Evolutionary conservation across 2,329 filamentous ascomycete species (phyloP).

Genomic region (Colletotrichum acutatum): DNA sequence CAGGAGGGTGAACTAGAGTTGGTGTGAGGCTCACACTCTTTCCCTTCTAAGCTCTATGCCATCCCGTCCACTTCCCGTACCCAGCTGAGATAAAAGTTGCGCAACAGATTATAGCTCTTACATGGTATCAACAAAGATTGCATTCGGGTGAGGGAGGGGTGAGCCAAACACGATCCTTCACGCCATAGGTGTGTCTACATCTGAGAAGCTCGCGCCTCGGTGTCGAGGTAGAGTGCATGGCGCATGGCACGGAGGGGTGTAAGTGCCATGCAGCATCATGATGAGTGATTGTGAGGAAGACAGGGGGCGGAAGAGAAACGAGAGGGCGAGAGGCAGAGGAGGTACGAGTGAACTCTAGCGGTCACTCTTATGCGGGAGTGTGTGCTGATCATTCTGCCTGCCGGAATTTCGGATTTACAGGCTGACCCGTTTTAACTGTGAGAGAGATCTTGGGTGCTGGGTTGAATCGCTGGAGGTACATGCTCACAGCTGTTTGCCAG

Average conservation of each 20-base stretch:
- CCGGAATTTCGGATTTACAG: not conserved
- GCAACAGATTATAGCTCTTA: not conserved
- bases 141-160: not conserved
- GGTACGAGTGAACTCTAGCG: not conserved
- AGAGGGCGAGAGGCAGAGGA: not conserved
- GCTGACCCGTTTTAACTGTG: not conserved
- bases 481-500: not conserved
- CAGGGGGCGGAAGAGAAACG: not conserved
- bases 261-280: not conserved
- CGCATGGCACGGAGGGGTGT: slow-evolving; percentile 2
- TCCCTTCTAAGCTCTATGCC: not conserved
- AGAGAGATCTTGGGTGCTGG: not conserved
- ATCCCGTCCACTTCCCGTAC: slow-evolving; percentile 22
- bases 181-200: slow-evolving; percentile 13
- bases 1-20: not conserved
- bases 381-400: not conserved
- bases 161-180: slow-evolving; percentile 4
- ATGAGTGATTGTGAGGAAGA: not conserved
- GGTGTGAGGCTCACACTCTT: not conserved
- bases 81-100: not conserved
- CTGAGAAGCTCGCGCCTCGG: not conserved
- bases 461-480: not conserved
- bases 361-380: not conserved
- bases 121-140: not conserved
- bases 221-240: slow-evolving; percentile 12